Base-by-base conservation (phyloP, 257 asterid species). In the Gentiana straminea region DNA sequence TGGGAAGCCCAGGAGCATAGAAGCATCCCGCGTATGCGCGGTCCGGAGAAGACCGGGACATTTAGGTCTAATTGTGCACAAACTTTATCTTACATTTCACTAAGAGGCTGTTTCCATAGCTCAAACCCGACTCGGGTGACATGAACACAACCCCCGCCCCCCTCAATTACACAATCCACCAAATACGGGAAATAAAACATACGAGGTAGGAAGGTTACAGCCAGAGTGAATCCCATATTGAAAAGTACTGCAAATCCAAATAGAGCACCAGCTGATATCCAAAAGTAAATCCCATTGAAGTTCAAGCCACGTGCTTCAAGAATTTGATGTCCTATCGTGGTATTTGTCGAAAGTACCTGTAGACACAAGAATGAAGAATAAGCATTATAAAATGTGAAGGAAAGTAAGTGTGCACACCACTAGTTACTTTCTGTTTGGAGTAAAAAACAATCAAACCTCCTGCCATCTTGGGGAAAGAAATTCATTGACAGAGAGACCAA, bases 401-500 rank as follows among this genome's bases (percentile, higher is more conserved):
- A 1, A 32, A 38, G 2, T 1, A 37, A 35, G 15, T 5, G 5
- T 5, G 59, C 15, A 35, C 55, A 50, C 36, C 39, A 3, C 13
- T 33, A 32, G 0, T 43, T 51, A 8, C 12, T 51, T 37, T 32
- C 35, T 3, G 8, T 61, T 50, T 52, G 48, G 46, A 41, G 46
- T 7, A 10, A 41, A 10, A 4, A 3, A 0, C 33, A 49, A 7
- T 6, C 55, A 54, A 24, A 84, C 92, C 68, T 75, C 68, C 73
- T 80, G 86, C 94, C 94, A 85, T 52, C 94, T 57, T 52, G 84
- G 82, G 52, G 94, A 74, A 33, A 71, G 81, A 66, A 84, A 84
- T 70, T 84, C 94, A 64, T 82, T 85, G 8, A 74, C 58, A 35
- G 88, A 63, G 64, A 85, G 78, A 55, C 82, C 94, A 58, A 82